Conservation (phyloP, 2,329 filamentous ascomycete genomes). For the Curvularia eragrostidis region DNA sequence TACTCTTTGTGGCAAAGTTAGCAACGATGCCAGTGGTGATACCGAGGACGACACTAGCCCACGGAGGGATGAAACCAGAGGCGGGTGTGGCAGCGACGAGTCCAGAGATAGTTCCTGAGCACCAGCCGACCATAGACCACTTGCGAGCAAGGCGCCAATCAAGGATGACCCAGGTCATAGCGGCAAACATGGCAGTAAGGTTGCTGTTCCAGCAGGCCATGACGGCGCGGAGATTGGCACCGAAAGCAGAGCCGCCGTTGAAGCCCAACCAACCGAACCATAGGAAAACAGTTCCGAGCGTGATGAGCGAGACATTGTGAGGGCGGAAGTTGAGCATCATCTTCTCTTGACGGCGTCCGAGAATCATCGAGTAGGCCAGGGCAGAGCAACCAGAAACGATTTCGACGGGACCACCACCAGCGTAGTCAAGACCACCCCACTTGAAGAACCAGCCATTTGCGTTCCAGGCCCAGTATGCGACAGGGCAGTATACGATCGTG, state of each 20-base stretch:
- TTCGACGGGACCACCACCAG: slow-evolving; percentile 95
- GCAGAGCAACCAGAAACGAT: slow-evolving; percentile 93
- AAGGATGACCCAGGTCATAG: slow-evolving; percentile 92
- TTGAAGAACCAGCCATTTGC: slow-evolving; percentile 89
- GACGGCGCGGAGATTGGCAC: slow-evolving; percentile 89
- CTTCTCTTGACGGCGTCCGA: slow-evolving; percentile 95
- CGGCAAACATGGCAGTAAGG: slow-evolving; percentile 87
- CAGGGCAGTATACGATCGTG: slow-evolving; percentile 94
- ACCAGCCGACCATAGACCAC: slow-evolving; percentile 94
- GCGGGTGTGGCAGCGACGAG: slow-evolving; percentile 87
- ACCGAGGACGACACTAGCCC: slow-evolving; percentile 67
- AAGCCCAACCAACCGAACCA: slow-evolving; percentile 99
- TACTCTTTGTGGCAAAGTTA: slow-evolving; percentile 89
- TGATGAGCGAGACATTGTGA: slow-evolving; percentile 97
- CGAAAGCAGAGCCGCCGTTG: slow-evolving; percentile 95
- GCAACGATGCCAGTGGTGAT: slow-evolving; percentile 70
- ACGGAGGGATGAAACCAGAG: slow-evolving; percentile 77
- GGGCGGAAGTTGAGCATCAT: slow-evolving; percentile 99
- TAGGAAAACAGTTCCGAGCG: slow-evolving; percentile 90
- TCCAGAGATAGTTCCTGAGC: slow-evolving; percentile 85
- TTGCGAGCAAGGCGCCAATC: slow-evolving; percentile 94
- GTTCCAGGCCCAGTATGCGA: slow-evolving; percentile 98
- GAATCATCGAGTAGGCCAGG: slow-evolving; percentile 92
- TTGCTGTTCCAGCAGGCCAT: slow-evolving; percentile 99
- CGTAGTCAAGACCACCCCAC: slow-evolving; percentile 94